Evolutionary conservation across 495 filamentous ascomycete species (phyloP).

Genomic region (Trichoderma asperelloides): DNA sequence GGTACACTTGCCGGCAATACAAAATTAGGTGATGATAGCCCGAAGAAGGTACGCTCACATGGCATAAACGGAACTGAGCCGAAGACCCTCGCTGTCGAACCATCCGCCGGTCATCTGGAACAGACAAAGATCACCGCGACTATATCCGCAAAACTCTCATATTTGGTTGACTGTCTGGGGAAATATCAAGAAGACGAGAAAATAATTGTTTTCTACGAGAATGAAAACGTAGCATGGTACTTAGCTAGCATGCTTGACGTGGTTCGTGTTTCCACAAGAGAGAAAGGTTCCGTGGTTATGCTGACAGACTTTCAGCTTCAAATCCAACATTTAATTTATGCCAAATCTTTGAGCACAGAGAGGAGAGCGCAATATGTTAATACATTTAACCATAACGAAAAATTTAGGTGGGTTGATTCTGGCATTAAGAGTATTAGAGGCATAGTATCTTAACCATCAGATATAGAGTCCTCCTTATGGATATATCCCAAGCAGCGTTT

Average conservation of each 20-base stretch:
- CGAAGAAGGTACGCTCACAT: conserved; percentile 19
- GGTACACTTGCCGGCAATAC: conserved; percentile 31
- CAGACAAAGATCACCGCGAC: conserved; percentile 64
- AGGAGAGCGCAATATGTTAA: conserved; percentile 63
- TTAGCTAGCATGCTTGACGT: conserved; percentile 76
- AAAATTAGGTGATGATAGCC: conserved; percentile 23
- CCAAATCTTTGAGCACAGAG: conserved; percentile 49
- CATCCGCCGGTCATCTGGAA: conserved; percentile 42
- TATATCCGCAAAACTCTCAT: conserved; percentile 78
- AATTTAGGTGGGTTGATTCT: conserved; percentile 27
- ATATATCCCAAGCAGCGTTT: conserved; percentile 76
- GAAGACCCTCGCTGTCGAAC: conserved; percentile 5
- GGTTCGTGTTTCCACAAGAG: conserved; percentile 17
- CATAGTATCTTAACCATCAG: background rate
- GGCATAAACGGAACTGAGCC: conserved; percentile 13
- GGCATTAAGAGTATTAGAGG: background rate
- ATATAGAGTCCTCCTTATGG: conserved; percentile 75
- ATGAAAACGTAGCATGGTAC: conserved; percentile 73
- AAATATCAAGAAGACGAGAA: conserved; percentile 64
- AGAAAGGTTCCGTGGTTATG: background rate
- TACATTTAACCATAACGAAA: conserved; percentile 60
- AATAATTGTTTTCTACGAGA: conserved; percentile 89
- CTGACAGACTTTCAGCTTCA: conserved; percentile 32
- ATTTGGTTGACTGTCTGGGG: conserved; percentile 64
- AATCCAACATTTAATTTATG: conserved; percentile 77